Percentiles rank a stretch among this genome's conserved stretches.
Conservation (phyloP, 2,329 filamentous ascomycete genomes). For the Diplodia intermedia region DNA sequence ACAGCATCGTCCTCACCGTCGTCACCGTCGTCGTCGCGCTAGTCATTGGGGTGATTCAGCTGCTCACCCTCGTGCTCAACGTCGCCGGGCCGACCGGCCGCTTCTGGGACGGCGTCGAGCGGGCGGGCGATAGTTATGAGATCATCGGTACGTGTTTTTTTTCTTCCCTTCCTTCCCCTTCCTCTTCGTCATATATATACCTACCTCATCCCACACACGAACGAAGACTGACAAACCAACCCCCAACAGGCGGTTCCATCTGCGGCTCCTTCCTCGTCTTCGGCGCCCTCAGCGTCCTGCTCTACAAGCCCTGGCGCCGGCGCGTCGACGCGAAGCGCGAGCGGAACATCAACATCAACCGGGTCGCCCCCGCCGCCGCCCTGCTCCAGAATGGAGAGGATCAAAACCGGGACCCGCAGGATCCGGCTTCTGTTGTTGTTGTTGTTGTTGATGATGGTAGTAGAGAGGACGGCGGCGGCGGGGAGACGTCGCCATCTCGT, state of each 20-base stretch:
- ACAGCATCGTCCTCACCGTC: constrained; percentile 84
- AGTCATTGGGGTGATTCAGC: constrained; percentile 84
- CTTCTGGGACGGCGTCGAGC: constrained; percentile 91
- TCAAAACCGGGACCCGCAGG: constrained; percentile 39
- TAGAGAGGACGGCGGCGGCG: neutral
- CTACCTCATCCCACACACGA: too few relatives aligned
- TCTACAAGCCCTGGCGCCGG: constrained; percentile 81
- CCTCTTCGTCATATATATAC: too few relatives aligned
- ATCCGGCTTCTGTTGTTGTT: constrained; percentile 35
- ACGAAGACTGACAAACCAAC: too few relatives aligned
- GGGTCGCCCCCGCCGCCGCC: neutral
- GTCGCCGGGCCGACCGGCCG: constrained; percentile 73
- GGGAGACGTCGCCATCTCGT: neutral
- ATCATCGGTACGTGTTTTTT: constrained; percentile 65
- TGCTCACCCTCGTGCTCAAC: constrained; percentile 79
- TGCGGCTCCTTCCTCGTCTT: constrained; percentile 84
- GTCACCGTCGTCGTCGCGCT: constrained; percentile 84
- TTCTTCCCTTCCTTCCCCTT: too few relatives aligned
- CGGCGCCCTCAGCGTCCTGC: constrained; percentile 73
- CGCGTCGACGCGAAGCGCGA: constrained; percentile 55
- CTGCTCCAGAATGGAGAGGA: constrained; percentile 26
- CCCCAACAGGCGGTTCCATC: constrained; percentile 67
- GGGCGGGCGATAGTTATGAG: constrained; percentile 80
- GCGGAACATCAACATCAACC: constrained; percentile 33
- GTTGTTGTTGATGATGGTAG: too few relatives aligned